A percentile compares a stretch with the other conserved stretches of the same genome.
These are phyloP conservation scores for Hemileccinum impolitum DNA, from an alignment of 768 basidiomycete species.

Conservation along the genomic window DNA sequence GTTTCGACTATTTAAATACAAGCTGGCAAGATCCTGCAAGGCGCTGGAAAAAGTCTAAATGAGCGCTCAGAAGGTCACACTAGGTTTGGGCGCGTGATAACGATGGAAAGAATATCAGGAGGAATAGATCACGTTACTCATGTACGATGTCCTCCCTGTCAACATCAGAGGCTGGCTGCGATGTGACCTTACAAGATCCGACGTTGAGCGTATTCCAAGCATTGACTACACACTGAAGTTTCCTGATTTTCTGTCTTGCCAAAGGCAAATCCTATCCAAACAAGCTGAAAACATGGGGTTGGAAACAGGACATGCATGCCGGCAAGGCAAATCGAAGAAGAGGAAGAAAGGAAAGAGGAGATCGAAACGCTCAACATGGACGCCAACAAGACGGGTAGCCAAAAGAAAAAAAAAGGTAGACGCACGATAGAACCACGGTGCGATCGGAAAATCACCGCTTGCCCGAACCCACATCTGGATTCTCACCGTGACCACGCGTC, in stretches of 20 bases:
- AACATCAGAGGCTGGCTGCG: too few species aligned
- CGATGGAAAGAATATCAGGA: too few species aligned
- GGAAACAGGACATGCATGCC: slow-evolving; percentile 1
- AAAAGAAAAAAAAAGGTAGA: background rate
- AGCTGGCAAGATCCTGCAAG: too few species aligned
- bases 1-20: too few species aligned
- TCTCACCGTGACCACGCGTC: background rate
- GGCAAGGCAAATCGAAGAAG: background rate
- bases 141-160: too few species aligned
- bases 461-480: background rate
- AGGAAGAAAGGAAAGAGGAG: too few species aligned
- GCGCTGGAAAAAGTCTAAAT: too few species aligned
- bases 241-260: background rate
- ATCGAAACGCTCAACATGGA: slow-evolving; percentile 1
- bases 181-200: too few species aligned
- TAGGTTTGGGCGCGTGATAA: too few species aligned
- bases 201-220: too few species aligned
- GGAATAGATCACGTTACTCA: too few species aligned
- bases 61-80: too few species aligned
- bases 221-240: background rate
- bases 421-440: background rate
- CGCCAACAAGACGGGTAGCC: background rate
- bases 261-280: background rate
- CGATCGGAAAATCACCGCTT: slow-evolving; percentile 1
- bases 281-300: slow-evolving; percentile 21